Conservation (phyloP, 1,284 basidiomycete species). For the Rhodotorula glutinis region DNA sequence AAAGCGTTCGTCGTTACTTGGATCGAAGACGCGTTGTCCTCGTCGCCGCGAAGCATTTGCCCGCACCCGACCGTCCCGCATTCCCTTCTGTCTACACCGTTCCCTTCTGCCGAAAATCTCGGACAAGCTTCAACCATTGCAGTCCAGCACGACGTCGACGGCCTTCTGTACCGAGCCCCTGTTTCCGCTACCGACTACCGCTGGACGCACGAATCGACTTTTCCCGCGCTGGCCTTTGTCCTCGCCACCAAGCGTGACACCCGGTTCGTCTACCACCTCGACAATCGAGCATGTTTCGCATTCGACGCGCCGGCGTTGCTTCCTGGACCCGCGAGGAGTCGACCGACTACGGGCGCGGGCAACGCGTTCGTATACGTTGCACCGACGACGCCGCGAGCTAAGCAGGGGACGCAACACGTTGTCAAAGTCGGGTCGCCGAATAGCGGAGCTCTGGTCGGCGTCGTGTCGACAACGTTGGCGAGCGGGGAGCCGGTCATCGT, state of each 20-base stretch:
- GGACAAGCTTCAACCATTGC: constrained; percentile 47
- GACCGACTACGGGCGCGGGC: constrained; percentile 56
- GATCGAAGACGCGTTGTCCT: constrained; percentile 52
- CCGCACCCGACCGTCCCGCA: constrained; percentile 20
- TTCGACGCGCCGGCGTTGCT: constrained; percentile 58
- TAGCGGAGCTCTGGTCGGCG: constrained; percentile 74
- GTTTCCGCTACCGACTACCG: constrained; percentile 36
- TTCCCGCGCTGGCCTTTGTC: constrained; percentile 86
- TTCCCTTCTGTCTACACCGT: constrained; percentile 27
- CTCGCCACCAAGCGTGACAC: constrained; percentile 88
- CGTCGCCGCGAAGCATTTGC: constrained; percentile 4
- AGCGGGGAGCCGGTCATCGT: constrained; percentile 55
- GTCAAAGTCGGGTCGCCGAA: constrained; percentile 65
- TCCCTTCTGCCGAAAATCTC: constrained; percentile 18
- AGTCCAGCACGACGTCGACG: constrained; percentile 78
- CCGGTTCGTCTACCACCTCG: constrained; percentile 71
- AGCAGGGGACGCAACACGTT: constrained; percentile 69
- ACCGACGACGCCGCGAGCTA: constrained; percentile 50
- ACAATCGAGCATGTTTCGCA: constrained; percentile 57
- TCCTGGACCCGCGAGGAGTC: constrained; percentile 52
- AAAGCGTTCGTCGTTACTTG: constrained; percentile 61
- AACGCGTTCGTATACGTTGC: constrained; percentile 81
- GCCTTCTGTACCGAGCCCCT: constrained; percentile 60
- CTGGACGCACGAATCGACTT: constrained; percentile 77
- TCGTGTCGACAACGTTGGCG: constrained; percentile 55